Percentiles rank a stretch among this genome's conserved stretches.
Conservation (phyloP, 2,329 filamentous ascomycete species). For the Pseudonectria foliicola region DNA sequence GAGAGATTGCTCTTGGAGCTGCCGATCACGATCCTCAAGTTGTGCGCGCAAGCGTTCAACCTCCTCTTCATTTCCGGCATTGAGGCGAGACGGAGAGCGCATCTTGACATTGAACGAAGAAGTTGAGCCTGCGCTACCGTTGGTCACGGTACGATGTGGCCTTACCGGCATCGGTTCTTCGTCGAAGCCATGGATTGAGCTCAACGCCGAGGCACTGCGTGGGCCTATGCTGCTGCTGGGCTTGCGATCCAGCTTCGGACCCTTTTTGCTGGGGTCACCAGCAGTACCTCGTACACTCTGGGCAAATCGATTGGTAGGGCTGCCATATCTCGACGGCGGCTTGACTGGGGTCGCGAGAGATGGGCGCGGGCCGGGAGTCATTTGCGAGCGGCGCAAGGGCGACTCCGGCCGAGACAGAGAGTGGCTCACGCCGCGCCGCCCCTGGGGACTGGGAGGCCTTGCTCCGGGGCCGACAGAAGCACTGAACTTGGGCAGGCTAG, state of each 20-base stretch:
- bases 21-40: constrained; percentile 76
- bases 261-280: constrained; percentile 54
- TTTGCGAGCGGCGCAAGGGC: constrained; percentile 63
- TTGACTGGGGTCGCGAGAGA: constrained; percentile 46
- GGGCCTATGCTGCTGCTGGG: constrained; percentile 40
- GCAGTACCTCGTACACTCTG: constrained; percentile 56
- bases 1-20: constrained; percentile 80
- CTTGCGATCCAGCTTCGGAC: constrained; percentile 40
- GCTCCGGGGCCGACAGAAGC: constrained; percentile 71
- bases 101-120: constrained; percentile 48
- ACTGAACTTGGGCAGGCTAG: constrained; percentile 71
- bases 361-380: constrained; percentile 52
- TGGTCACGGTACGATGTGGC: constrained; percentile 44
- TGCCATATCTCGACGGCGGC: constrained; percentile 28
- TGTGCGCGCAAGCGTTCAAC: constrained; percentile 64
- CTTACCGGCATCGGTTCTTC: constrained; percentile 51
- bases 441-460: constrained; percentile 62
- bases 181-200: constrained; percentile 44
- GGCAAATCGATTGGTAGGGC: constrained; percentile 51
- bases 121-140: constrained; percentile 46
- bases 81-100: constrained; percentile 46
- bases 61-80: constrained; percentile 58
- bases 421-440: constrained; percentile 59
- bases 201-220: constrained; percentile 54
- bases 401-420: constrained; percentile 87